Conservation (phyloP, 139 green algal species). For the Chlamydomonas sp. region DNA sequence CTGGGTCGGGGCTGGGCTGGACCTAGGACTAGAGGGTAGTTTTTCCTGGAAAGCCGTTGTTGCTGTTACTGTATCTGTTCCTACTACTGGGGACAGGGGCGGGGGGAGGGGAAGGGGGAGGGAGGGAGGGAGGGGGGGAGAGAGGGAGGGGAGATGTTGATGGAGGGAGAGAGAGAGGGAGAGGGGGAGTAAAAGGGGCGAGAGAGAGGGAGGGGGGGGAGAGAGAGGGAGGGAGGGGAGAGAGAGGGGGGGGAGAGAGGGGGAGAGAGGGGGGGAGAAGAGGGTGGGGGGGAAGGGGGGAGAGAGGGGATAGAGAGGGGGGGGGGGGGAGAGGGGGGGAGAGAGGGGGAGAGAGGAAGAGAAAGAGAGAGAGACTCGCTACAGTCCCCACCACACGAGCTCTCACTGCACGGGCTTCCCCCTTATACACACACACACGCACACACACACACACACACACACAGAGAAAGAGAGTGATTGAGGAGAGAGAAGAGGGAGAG, state of each 20-base stretch:
- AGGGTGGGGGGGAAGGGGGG: not conserved
- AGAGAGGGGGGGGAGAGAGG: too few species aligned
- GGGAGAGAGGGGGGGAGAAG: not conserved
- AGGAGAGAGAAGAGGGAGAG: not conserved
- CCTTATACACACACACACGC: not conserved
- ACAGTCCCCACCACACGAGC: not conserved
- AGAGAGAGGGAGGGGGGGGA: not conserved
- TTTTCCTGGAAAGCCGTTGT: too few species aligned
- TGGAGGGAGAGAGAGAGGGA: constrained; percentile 2
- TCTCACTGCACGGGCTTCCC: too few species aligned
- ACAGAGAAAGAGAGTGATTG: not conserved
- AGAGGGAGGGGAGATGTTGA: too few species aligned
- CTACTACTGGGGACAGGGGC: too few species aligned
- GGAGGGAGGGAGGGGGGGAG: not conserved
- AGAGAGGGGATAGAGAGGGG: not conserved
- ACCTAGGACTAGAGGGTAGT: too few species aligned
- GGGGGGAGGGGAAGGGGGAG: too few species aligned
- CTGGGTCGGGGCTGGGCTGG: too few species aligned
- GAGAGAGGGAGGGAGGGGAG: not conserved
- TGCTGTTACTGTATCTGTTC: too few species aligned
- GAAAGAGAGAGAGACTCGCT: not conserved
- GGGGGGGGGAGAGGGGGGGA: too few species aligned
- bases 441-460: not conserved
- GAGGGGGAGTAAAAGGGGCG: not conserved
- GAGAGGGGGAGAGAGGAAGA: not conserved